Conservation (phyloP, 2,329 filamentous ascomycete species). For the Paecilomyces variotii region DNA sequence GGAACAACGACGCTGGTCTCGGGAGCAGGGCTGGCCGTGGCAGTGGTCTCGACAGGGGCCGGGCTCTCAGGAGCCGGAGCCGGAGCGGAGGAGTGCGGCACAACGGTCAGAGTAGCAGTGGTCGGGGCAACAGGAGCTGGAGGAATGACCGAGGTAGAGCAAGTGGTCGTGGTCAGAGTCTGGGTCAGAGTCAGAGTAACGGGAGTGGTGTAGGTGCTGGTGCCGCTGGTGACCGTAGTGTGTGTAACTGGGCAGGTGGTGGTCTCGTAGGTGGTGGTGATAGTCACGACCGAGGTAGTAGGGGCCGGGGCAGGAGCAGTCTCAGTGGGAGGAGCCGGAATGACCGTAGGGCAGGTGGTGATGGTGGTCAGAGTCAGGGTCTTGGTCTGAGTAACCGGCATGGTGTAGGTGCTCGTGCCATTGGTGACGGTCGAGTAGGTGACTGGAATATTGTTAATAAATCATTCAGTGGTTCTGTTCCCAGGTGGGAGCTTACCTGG, state of each 20-base stretch:
- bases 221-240: not conserved
- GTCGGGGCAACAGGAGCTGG: not conserved
- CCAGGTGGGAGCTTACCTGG: not conserved
- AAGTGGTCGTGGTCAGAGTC: not conserved
- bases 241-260: not conserved
- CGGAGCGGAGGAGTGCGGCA: not conserved
- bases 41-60: not conserved
- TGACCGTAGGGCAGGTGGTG: not conserved
- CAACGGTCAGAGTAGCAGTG: not conserved
- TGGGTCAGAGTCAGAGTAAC: not conserved
- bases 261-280: not conserved
- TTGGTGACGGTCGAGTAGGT: not conserved
- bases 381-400: not conserved
- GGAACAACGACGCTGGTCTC: not conserved
- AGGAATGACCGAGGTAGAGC: not conserved
- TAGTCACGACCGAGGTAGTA: not conserved
- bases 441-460: not conserved
- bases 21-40: not conserved
- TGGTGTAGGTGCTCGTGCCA: not conserved
- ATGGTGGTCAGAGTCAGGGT: not conserved
- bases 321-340: slow-evolving; percentile 21
- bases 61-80: not conserved
- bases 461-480: not conserved
- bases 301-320: slow-evolving; percentile 36
- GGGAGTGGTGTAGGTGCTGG: not conserved